These are phyloP conservation scores for Gossypium turneri DNA, from an alignment of 345 rosid species.

Conservation along the genomic window DNA sequence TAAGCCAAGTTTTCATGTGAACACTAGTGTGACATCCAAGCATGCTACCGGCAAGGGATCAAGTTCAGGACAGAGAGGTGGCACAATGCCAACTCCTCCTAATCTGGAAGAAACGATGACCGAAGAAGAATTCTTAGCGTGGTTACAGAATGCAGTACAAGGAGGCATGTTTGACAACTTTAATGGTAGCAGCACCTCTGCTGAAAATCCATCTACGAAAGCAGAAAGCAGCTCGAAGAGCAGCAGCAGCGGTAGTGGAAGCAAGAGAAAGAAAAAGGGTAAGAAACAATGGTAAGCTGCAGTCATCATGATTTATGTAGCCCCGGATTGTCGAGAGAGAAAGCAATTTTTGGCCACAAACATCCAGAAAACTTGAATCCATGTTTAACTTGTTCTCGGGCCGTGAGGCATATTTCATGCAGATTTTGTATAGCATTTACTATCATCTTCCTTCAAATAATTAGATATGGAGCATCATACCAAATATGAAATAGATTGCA, in stretches of 20 bases:
- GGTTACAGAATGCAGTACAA: conserved; percentile 89
- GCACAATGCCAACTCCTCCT: conserved; percentile 47
- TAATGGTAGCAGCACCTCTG: conserved; percentile 23
- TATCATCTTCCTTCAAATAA: neutral
- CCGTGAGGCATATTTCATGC: neutral
- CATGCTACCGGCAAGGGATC: conserved; percentile 48
- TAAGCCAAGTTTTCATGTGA: conserved; percentile 97
- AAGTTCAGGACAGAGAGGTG: conserved; percentile 57
- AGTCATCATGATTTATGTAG: neutral
- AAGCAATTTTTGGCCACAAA: neutral
- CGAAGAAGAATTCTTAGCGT: conserved; percentile 74
- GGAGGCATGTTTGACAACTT: conserved; percentile 67
- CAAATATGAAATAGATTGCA: neutral
- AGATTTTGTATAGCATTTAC: conserved; percentile 28
- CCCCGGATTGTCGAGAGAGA: neutral
- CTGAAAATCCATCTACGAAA: conserved; percentile 41
- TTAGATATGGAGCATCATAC: neutral
- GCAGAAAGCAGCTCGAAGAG: conserved; percentile 39
- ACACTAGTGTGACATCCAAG: conserved; percentile 61
- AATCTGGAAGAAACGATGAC: conserved; percentile 83
- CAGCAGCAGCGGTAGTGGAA: conserved; percentile 32
- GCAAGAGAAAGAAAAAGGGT: conserved; percentile 74
- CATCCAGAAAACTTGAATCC: conserved; percentile 2
- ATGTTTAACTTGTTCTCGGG: conserved; percentile 10
- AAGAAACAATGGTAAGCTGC: conserved; percentile 67